Evolutionary conservation across 2,329 filamentous ascomycete genomes (phyloP).

Genomic region (Clarireedia homoeocarpa): DNA sequence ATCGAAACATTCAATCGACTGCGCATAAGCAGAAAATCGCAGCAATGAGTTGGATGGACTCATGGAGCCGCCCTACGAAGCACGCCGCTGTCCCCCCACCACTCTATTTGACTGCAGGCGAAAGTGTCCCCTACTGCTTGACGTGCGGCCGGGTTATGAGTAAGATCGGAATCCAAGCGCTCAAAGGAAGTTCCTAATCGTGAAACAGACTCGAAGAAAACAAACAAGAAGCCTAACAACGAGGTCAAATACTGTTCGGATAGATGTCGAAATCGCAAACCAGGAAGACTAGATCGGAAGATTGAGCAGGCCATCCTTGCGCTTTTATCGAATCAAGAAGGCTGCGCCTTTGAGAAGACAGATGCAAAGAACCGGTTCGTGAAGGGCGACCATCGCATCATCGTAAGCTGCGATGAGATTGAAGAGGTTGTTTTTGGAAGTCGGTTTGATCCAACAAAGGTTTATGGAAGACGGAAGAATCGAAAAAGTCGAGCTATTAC

Average conservation of each 20-base stretch:
- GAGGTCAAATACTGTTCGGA: conserved; percentile 48
- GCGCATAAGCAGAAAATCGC: not conserved
- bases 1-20: no score
- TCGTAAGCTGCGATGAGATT: conserved; percentile 42
- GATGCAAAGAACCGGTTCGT: conserved; percentile 28
- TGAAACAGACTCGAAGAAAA: conserved; percentile 1
- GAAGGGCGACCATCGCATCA: conserved; percentile 44
- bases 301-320: conserved; percentile 44
- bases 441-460: conserved; percentile 37
- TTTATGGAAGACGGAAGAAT: conserved; percentile 39
- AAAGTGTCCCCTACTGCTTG: conserved; percentile 5
- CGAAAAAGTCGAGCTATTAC: conserved; percentile 30
- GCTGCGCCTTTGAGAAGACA: conserved; percentile 21
- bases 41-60: conserved; percentile 10
- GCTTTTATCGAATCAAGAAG: conserved; percentile 30
- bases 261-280: conserved; percentile 44
- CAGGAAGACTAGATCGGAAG: conserved; percentile 39
- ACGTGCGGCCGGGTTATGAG: conserved; percentile 8
- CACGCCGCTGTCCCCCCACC: conserved; percentile 6
- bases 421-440: conserved; percentile 43
- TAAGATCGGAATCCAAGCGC: not conserved
- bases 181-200: not conserved
- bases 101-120: conserved; percentile 6
- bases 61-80: conserved; percentile 5
- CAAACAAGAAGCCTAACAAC: conserved; percentile 3